A percentile compares a stretch with the other conserved stretches of the same genome.
Evolutionary conservation across 352 stramenopile species (phyloP).

Genomic region (Peronospora farinosa): DNA sequence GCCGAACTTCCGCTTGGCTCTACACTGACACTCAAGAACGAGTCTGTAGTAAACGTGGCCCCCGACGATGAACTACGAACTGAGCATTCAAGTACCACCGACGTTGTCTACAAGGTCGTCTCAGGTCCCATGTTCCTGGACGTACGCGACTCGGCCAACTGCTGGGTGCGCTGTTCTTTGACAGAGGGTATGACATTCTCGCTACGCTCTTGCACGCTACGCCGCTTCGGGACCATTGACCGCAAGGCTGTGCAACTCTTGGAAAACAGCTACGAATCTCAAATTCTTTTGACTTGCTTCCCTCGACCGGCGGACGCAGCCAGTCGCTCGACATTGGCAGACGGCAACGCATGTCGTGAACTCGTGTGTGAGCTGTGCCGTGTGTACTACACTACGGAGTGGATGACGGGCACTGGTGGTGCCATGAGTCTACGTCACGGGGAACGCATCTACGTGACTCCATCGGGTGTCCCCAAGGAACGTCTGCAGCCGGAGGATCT

Average conservation of each 20-base stretch:
- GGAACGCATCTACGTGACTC: slow-evolving; percentile 93
- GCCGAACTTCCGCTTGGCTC: background rate
- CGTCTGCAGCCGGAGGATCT: slow-evolving; percentile 92
- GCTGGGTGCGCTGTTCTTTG: slow-evolving; percentile 58
- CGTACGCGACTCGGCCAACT: slow-evolving; percentile 63
- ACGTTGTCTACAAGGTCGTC: slow-evolving; percentile 34
- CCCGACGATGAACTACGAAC: slow-evolving; percentile 24
- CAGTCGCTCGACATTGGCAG: slow-evolving; percentile 31
- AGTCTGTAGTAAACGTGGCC: slow-evolving; percentile 10
- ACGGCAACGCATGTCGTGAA: slow-evolving; percentile 39
- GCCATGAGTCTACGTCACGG: slow-evolving; percentile 90
- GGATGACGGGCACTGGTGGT: slow-evolving; percentile 93
- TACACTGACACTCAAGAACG: background rate
- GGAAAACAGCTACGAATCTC: slow-evolving; percentile 1
- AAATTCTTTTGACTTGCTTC: slow-evolving; percentile 33
- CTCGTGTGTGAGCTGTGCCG: slow-evolving; percentile 69
- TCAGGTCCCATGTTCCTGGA: slow-evolving; percentile 48
- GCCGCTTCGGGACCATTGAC: slow-evolving; percentile 38
- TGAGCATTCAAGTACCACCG: slow-evolving; percentile 42
- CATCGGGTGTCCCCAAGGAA: slow-evolving; percentile 95
- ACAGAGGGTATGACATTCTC: slow-evolving; percentile 30
- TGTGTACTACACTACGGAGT: slow-evolving; percentile 79
- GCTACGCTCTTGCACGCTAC: slow-evolving; percentile 25
- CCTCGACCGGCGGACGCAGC: slow-evolving; percentile 36
- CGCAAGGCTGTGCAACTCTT: slow-evolving; percentile 20